Base-by-base conservation (phyloP, 805 yeast genomes). In the Dipodascus geniculatus region DNA sequence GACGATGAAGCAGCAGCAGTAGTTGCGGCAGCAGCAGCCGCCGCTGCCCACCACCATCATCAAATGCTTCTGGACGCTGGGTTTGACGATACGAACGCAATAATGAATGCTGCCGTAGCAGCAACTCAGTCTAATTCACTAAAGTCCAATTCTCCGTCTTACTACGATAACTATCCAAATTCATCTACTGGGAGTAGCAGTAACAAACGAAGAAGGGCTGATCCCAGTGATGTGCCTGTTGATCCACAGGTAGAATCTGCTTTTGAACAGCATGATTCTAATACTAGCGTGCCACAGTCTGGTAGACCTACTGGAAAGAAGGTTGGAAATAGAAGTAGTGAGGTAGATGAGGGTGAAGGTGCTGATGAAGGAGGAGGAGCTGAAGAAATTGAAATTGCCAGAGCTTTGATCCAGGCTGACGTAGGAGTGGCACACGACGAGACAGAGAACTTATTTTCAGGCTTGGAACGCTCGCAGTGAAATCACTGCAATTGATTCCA, bases 371-470 rank as follows among this genome's bases (percentile, higher is more conserved):
- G 9, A 28, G 33, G 38, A 8, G 69, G 72, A 3, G 80, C 77
- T 3, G 80, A 76, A 50, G 85, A 80, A 58, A 78, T 81, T 42
- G 84, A 80, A 49, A 82, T 81, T 59, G 86, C 87, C 1, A 69
- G 83, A 48, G 87, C 85, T 0, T 68, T 81, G 59, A 80, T 81
- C 50, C 83, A 80, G 56, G 82, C 84, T 0, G 79, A 75, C 57
- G 79, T 28, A 28, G 33, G 33, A 28, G 33, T 28, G 11, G 33
- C 33, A 28, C 33, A 28, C 33, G 33, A 28, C 11, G 33, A 28
- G 11, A 28, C 33, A 6, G 33, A 28, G 11, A 28, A 28, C 11
- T 6, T 28, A 6, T 28, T 28, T 28, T 28, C 33, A 28, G 11
- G 33, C 11, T 28, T 28, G 33, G 33, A 28, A 28, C 33, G 33